These are phyloP conservation scores for Penicillium ochrochloron DNA, from an alignment of 495 filamentous ascomycete genomes.

Conservation along the genomic window DNA sequence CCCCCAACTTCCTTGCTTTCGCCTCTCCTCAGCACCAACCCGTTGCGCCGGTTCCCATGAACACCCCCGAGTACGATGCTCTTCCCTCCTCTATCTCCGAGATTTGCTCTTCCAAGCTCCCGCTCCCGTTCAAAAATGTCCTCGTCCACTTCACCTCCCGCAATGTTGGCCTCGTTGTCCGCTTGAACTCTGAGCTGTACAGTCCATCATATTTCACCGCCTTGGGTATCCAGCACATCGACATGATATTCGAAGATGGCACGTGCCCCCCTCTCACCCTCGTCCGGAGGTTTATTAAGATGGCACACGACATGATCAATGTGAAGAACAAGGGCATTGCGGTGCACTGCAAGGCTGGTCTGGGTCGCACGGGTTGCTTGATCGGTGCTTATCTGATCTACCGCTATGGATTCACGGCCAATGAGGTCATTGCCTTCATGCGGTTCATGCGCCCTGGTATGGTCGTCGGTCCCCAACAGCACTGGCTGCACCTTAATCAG, in stretches of 20 bases:
- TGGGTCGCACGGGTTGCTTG: slow-evolving; percentile 94
- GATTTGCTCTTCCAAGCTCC: slow-evolving; percentile 66
- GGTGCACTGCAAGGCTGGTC: slow-evolving; percentile 96
- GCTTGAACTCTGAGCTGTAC: slow-evolving; percentile 95
- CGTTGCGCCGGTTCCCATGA: slow-evolving; percentile 66
- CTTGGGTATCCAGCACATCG: slow-evolving; percentile 90
- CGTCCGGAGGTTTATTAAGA: slow-evolving; percentile 89
- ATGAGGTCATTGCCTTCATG: slow-evolving; percentile 99
- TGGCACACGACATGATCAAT: slow-evolving; percentile 93
- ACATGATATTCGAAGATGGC: slow-evolving; percentile 99
- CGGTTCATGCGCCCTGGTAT: slow-evolving; percentile 99
- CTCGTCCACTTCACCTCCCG: slow-evolving; percentile 83
- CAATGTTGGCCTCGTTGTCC: slow-evolving; percentile 90
- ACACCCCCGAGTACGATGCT: slow-evolving; percentile 70
- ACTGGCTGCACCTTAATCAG: slow-evolving; percentile 98
- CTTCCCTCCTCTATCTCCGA: slow-evolving; percentile 71
- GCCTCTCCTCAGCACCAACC: slow-evolving; percentile 89
- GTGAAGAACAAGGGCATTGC: slow-evolving; percentile 86
- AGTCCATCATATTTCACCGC: slow-evolving; percentile 93
- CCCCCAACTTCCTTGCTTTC: slow-evolving; percentile 92
- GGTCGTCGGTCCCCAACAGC: slow-evolving; percentile 99
- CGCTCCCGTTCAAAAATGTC: slow-evolving; percentile 91
- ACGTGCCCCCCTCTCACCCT: slow-evolving; percentile 87
- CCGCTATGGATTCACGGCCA: slow-evolving; percentile 95
- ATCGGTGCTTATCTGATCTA: slow-evolving; percentile 99